Evolutionary conservation across 176 grass and related monocot species (phyloP), one percentile per base, ranked within the genome.

Genomic region (Oryza officinalis): DNA sequence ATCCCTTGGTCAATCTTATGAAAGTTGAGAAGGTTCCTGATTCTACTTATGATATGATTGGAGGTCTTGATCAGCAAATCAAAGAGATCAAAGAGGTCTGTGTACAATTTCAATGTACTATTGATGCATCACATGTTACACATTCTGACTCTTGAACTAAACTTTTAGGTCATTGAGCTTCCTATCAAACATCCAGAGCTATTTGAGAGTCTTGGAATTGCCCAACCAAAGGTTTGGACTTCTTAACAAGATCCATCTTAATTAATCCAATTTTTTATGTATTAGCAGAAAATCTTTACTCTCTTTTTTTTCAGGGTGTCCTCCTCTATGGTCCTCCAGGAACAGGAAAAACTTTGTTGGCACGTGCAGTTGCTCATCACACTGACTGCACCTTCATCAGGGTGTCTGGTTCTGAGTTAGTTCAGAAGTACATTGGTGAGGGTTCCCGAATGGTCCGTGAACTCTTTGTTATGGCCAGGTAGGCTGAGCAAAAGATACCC

Each of bases 1-100:
- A 98, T 85, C 96, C 96, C 6, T 84, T 95, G 82, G 96, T 98
- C 50, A 98, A 98, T 66, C 96, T 98, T 74, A 98, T 98, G 96
- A 98, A 98, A 67, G 96, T 98, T 71, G 96, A 98, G 84, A 98
- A 98, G 85, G 96, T 98, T 82, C 96, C 96, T 54, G 96, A 98
- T 89, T 98, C 96, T 59, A 98, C 96, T 22, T 98, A 98, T 90
- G 96, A 98, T 87, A 98, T 98, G 96, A 98, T 98, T 83, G 96
- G 96, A 92, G 96, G 96, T 41, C 96, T 98, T 40, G 96, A 98
- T 75, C 96, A 98, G 61, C 96, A 98, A 86, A 98, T 98, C 74
- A 98, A 98, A 76, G 96, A 98, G 87, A 98, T 98, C 72, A 98
- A 98, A 80, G 96, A 98, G 93, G 96, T 98, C 45, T 76, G 87